Percentiles rank a stretch among this genome's conserved stretches.
phyloP scores from a whole-genome alignment of 1,284 basidiomycete species.

The Cutaneotrichosporon sp. region DNA sequence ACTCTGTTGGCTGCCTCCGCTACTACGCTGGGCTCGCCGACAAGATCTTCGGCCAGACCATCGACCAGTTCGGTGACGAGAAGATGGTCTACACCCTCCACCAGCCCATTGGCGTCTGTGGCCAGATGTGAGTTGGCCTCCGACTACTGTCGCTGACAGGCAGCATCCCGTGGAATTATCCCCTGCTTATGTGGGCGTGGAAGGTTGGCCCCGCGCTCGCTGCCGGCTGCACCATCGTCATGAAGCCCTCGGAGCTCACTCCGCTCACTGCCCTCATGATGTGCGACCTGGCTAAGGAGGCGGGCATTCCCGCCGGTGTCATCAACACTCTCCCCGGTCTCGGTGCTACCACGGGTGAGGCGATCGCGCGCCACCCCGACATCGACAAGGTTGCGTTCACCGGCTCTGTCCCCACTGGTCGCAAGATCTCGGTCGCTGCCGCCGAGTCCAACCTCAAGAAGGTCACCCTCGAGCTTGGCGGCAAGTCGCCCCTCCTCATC shows the following conservation, averaged over 20 bases:
- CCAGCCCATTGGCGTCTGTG: constrained; percentile 90
- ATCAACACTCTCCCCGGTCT: constrained; percentile 80
- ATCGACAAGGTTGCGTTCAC: constrained; percentile 67
- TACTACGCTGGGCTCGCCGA: constrained; percentile 67
- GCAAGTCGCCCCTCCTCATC: constrained; percentile 51
- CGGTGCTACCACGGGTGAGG: constrained; percentile 76
- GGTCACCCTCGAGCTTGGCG: constrained; percentile 55
- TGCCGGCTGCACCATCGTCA: constrained; percentile 49
- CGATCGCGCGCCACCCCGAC: constrained; percentile 67
- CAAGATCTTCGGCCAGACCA: constrained; percentile 57
- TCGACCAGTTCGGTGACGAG: constrained; percentile 47
- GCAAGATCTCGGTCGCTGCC: constrained; percentile 76
- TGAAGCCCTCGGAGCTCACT: constrained; percentile 80
- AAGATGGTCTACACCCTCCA: constrained; percentile 82
- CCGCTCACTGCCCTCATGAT: constrained; percentile 75
- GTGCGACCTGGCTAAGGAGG: constrained; percentile 39
- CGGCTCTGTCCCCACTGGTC: constrained; percentile 67
- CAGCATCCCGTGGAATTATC: constrained; percentile 89
- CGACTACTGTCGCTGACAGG: not conserved
- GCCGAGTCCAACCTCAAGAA: constrained; percentile 79
- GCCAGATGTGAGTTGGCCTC: constrained; percentile 64
- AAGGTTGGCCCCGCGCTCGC: constrained; percentile 87
- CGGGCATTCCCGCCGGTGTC: constrained; percentile 83
- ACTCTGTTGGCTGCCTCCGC: constrained; percentile 70
- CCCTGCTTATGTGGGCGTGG: constrained; percentile 88